phyloP scores from a whole-genome alignment of 768 basidiomycete species.

The Russula ochroleuca region DNA sequence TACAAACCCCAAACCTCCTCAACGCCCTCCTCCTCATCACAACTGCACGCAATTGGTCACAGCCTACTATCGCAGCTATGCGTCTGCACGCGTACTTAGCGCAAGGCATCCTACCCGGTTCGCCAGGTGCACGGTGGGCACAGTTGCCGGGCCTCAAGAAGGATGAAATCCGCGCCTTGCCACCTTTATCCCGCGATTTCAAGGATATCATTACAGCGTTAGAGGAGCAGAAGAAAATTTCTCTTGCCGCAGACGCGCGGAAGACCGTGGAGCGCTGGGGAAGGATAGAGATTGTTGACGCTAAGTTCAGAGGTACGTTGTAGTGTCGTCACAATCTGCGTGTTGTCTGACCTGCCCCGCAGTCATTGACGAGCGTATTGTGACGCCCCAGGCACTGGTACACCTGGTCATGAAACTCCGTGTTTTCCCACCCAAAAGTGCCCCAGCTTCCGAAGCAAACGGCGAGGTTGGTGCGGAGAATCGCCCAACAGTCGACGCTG shows the following conservation, averaged over 20 bases:
- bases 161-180: slow-evolving; percentile 44
- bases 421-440: slow-evolving; percentile 48
- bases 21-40: slow-evolving; percentile 79
- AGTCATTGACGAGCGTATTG: slow-evolving; percentile 88
- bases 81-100: slow-evolving; percentile 77
- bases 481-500: slow-evolving; percentile 43
- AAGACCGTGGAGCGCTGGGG: slow-evolving; percentile 70
- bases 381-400: slow-evolving; percentile 86
- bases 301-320: slow-evolving; percentile 74
- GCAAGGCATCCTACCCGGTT: slow-evolving; percentile 72
- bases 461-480: slow-evolving; percentile 40
- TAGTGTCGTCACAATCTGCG: not conserved
- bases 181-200: slow-evolving; percentile 39
- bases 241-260: slow-evolving; percentile 48
- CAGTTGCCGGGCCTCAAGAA: slow-evolving; percentile 74
- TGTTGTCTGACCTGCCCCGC: not conserved
- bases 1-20: slow-evolving; percentile 67
- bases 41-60: slow-evolving; percentile 84
- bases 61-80: slow-evolving; percentile 72
- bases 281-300: slow-evolving; percentile 71
- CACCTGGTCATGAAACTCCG: slow-evolving; percentile 82
- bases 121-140: slow-evolving; percentile 46
- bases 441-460: slow-evolving; percentile 30
- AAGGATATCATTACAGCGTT: slow-evolving; percentile 46
- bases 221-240: slow-evolving; percentile 48